Base-by-base conservation (phyloP, 2,329 filamentous ascomycete species). In the Emmonsiellopsis sp. region DNA sequence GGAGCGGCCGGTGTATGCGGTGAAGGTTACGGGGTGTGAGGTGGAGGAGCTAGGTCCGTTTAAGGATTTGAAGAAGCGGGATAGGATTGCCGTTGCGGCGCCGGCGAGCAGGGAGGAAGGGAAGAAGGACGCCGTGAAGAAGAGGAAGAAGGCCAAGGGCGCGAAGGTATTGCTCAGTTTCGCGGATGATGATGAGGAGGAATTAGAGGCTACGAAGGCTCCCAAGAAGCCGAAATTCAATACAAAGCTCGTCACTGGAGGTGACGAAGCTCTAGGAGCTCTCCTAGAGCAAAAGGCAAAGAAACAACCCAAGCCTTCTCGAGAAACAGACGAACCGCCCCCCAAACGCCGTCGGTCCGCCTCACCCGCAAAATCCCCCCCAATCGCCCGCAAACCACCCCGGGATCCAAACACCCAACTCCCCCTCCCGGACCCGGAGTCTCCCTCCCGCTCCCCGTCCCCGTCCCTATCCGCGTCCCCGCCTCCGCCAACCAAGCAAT, bases 1-100 rank as follows among this genome's bases (percentile, higher is more conserved):
- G 6, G 92, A 97, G 58, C 79, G 89, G 56, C 92, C 92, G 2
- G 71, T 94, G 48, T 98, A 95, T 68, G 86, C 92, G 0, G 82
- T 89, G 37, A 90, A 84, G 68, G 84, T 98, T 51, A 71, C 68
- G 0, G 70, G 67, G 11, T 73, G 69, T 39, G 72, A 76, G 55
- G 66, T 76, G 10, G 66, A 71, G 33, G 73, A 75, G 57, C 55
- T 76, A 53, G 74, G 74, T 1, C 71, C 68, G 31, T 66, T 74
- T 52, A 69, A 67, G 44, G 74, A 71, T 21, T 62, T 76, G 58
- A 69, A 65, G 57, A 72, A 71, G 57, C 66, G 74, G 49, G 63
- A 70, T 53, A 67, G 62, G 21, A 56, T 69, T 34, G 69, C 68
- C 2, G 61, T 62, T 53, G 61, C 61, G 2, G 51, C 58, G 14